These are phyloP conservation scores for Tuber brumale DNA, from an alignment of 495 filamentous ascomycete species.

Conservation along the genomic window DNA sequence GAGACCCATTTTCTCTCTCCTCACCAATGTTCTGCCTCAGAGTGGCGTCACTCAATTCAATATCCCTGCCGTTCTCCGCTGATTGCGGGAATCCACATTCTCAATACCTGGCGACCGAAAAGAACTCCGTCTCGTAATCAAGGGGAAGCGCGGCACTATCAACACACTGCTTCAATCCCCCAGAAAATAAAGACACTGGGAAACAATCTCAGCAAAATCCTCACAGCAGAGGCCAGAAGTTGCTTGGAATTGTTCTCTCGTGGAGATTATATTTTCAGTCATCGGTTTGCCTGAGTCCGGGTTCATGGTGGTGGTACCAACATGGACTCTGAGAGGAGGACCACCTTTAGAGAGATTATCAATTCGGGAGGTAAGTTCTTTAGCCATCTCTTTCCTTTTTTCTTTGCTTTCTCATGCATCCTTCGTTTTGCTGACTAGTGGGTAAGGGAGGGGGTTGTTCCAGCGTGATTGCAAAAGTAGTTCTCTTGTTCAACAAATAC, in stretches of 20 bases:
- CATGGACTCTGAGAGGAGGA: too few relatives aligned
- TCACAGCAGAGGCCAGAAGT: neutral
- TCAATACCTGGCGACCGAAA: neutral
- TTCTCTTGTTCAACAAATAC: too few relatives aligned
- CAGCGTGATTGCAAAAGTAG: too few relatives aligned
- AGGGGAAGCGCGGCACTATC: neutral
- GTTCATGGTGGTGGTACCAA: too few relatives aligned
- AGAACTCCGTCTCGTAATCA: neutral
- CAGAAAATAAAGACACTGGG: neutral
- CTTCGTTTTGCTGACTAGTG: too few relatives aligned
- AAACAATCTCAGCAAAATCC: neutral
- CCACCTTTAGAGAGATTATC: too few relatives aligned
- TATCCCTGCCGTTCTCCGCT: neutral
- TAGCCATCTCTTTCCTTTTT: too few relatives aligned
- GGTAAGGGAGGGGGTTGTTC: too few relatives aligned
- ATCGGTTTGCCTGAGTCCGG: too few relatives aligned
- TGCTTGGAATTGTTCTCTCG: neutral
- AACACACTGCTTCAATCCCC: neutral
- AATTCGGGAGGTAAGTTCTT: too few relatives aligned
- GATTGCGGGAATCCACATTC: neutral
- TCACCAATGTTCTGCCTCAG: neutral
- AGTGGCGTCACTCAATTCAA: neutral
- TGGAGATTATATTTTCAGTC: neutral
- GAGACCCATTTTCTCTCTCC: neutral
- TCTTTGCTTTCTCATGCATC: too few relatives aligned